Base-by-base conservation (phyloP, 352 stramenopile species). In the Phytophthora cryptogea region DNA sequence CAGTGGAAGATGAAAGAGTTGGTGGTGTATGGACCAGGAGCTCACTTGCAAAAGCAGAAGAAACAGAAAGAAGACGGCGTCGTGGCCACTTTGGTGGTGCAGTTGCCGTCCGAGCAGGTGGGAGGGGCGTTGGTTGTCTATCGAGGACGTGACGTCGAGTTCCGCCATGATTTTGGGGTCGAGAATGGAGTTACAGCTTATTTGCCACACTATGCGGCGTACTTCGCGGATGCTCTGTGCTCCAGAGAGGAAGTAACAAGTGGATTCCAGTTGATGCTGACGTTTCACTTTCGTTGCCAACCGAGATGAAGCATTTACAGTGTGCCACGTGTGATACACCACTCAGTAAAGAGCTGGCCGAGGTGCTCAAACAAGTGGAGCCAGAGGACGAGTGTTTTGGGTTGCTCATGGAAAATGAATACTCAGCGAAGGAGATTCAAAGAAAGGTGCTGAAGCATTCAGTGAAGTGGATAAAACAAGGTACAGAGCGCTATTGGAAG, bases 31-130 rank as follows among this genome's bases (percentile, higher is more conserved):
- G 75, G 70, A 27, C 11, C 58, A 23, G 68, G 60, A 17, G 67
- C 62, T 35, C 68, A 78, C 20, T 72, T 74, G 42, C 35, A 52
- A 0, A 61, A 59, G 13, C 70, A 82, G 33, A 56, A 70, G 36
- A 54, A 65, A 26, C 63, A 78, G 49, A 82, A 80, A 32, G 42
- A 85, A 41, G 59, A 54, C 13, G 70, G 67, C 10, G 75, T 79
- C 66, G 75, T 80, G 48, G 72, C 66, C 5, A 80, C 70, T 11
- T 50, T 85, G 8, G 48, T 76, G 40, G 41, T 85, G 2, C 58
- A 76, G 35, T 44, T 82, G 5, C 66, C 75, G 1, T 57, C 57
- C 3, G 39, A 54, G 41, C 63, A 54, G 13, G 14, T 35, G 45
- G 59, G 57, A 14, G 57, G 57, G 28, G 47, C 39, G 27, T 59